phyloP scores from a whole-genome alignment of 2,329 filamentous ascomycete species.

The Neofusicoccum kwambonambiense region DNA sequence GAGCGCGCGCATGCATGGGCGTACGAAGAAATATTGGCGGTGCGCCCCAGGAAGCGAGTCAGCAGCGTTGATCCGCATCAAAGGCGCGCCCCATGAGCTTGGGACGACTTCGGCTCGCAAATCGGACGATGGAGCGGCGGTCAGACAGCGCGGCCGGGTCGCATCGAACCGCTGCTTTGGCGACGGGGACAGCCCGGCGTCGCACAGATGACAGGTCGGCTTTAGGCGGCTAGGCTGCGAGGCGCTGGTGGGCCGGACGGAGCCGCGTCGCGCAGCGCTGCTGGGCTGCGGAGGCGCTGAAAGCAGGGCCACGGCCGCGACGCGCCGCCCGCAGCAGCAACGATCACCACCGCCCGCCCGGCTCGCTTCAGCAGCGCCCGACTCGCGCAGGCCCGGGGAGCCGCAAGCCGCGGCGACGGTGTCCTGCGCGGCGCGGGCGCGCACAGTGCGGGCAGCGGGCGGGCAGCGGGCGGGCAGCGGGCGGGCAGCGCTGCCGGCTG shows the following conservation, averaged over 20 bases:
- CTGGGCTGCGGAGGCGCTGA: slow-evolving; percentile 1
- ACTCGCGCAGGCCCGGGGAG: no score
- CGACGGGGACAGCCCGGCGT: not conserved
- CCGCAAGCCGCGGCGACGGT: not conserved
- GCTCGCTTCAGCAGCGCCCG: not conserved
- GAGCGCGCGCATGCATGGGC: not conserved
- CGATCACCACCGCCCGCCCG: not conserved
- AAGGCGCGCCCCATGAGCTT: not conserved
- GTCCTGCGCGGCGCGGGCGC: not conserved
- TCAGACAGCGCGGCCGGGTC: slow-evolving; percentile 13
- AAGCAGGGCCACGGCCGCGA: not conserved
- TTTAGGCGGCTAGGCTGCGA: not conserved
- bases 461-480: no score
- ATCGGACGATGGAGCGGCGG: slow-evolving; percentile 15
- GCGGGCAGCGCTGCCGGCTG: no score
- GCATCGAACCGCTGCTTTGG: slow-evolving; percentile 8
- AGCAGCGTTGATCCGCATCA: slow-evolving; percentile 9
- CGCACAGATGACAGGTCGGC: slow-evolving; percentile 5
- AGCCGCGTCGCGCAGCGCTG: not conserved
- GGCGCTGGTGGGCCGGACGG: slow-evolving; percentile 1
- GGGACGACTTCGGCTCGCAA: slow-evolving; percentile 1
- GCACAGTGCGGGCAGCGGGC: no score
- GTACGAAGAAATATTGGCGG: slow-evolving; percentile 1
- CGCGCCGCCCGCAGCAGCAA: not conserved
- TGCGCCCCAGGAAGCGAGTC: not conserved